A percentile compares a stretch with the other conserved stretches of the same genome.
These are phyloP conservation scores for Agrostemma githago DNA, from an alignment of 148 eudicot species.

Conservation along the genomic window DNA sequence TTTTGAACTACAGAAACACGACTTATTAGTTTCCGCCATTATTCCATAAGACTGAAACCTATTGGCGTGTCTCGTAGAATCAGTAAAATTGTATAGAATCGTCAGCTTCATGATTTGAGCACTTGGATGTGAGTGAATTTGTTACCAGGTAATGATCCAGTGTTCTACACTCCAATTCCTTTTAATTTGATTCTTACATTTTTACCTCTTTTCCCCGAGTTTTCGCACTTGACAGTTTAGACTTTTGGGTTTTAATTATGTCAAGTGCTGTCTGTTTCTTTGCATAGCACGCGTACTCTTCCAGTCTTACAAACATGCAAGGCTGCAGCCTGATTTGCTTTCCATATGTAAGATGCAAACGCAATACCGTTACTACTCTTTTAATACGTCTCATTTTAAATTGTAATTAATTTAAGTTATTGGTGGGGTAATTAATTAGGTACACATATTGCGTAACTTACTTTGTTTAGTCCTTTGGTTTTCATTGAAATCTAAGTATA, in stretches of 20 bases:
- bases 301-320: background rate
- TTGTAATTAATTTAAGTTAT: no score
- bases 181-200: background rate
- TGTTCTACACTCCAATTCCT: background rate
- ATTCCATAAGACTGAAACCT: constrained; percentile 88
- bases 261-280: no score
- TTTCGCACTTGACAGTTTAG: no score
- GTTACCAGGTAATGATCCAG: constrained; percentile 62
- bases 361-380: background rate
- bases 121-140: constrained; percentile 87
- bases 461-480: no score
- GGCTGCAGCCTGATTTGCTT: background rate
- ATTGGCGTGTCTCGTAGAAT: constrained; percentile 87
- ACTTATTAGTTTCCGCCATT: constrained; percentile 85
- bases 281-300: no score
- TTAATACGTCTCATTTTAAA: no score
- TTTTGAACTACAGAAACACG: constrained; percentile 77
- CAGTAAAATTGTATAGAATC: constrained; percentile 88
- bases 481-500: no score
- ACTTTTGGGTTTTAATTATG: no score
- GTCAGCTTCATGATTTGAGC: constrained; percentile 82
- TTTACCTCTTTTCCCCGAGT: background rate
- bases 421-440: no score
- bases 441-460: no score
- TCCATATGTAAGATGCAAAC: background rate